A percentile compares a stretch with the other conserved stretches of the same genome.
phyloP scores from a whole-genome alignment of 169 alveolate genomes.

The Amoebophrya sp. region DNA sequence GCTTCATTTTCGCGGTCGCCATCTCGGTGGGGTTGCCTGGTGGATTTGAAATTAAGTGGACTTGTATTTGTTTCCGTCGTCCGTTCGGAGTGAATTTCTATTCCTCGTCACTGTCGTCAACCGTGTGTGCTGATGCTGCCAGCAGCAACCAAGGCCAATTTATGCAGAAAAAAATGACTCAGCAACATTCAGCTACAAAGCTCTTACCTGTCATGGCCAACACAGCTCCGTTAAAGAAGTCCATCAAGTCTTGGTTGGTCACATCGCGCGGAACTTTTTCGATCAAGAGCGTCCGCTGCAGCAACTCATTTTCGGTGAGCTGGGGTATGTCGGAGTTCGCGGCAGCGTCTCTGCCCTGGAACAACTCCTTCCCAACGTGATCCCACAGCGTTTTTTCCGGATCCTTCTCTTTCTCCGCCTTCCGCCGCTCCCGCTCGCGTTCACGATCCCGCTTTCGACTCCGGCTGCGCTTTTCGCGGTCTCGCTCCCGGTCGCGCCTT shows the following conservation, averaged over 20 bases:
- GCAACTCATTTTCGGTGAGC: background rate
- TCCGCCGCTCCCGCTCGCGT: too few relatives aligned
- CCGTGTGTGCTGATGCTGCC: too few relatives aligned
- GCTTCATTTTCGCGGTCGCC: background rate
- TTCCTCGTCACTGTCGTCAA: too few relatives aligned
- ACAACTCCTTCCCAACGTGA: too few relatives aligned
- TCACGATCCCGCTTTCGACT: background rate
- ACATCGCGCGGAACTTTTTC: background rate
- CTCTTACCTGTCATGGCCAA: conserved; percentile 26
- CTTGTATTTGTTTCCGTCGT: too few relatives aligned
- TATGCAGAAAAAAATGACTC: too few relatives aligned
- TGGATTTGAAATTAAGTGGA: too few relatives aligned
- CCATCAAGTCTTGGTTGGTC: background rate
- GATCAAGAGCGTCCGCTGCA: background rate
- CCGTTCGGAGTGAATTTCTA: too few relatives aligned
- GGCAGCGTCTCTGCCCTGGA: too few relatives aligned
- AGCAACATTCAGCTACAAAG: background rate
- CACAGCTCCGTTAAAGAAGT: conserved; percentile 35
- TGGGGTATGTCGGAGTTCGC: background rate
- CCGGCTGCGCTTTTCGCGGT: background rate
- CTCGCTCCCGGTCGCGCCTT: background rate
- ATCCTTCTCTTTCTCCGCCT: too few relatives aligned
- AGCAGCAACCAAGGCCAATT: too few relatives aligned
- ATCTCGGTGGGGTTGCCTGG: background rate
- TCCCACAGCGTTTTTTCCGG: too few relatives aligned